Conservation (phyloP, 495 filamentous ascomycete species). For the Lasiosphaeriaceae sp. region DNA sequence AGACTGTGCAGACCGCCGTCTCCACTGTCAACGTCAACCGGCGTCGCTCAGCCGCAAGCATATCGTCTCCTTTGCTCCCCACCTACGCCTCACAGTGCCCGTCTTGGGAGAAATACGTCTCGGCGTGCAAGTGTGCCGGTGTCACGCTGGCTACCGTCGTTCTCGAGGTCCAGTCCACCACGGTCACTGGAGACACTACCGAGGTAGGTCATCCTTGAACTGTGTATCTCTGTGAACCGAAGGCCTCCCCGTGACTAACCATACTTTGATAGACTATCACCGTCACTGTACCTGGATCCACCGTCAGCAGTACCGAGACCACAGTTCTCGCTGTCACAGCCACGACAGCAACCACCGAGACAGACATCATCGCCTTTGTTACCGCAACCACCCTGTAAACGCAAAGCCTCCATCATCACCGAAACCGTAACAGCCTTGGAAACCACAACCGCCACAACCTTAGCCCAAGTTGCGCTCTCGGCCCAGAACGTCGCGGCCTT, state of each 20-base stretch:
- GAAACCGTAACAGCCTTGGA: not conserved
- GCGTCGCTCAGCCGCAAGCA: not conserved
- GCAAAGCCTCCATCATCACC: not conserved
- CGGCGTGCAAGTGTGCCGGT: constrained; percentile 9
- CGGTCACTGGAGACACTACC: not conserved
- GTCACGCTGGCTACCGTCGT: not conserved
- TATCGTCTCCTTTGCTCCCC: not conserved
- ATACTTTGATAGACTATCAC: not conserved
- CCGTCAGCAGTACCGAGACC: not conserved
- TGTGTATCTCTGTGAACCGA: not conserved
- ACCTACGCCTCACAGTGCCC: constrained; percentile 1
- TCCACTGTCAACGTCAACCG: not conserved
- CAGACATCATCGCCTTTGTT: not conserved
- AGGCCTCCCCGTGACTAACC: not conserved
- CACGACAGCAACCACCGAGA: not conserved
- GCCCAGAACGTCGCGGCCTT: not conserved
- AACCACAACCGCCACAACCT: not conserved
- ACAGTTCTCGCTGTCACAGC: not conserved
- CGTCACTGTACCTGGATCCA: not conserved
- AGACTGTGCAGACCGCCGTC: constrained; percentile 3
- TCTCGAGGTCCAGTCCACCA: not conserved
- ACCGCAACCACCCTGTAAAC: not conserved
- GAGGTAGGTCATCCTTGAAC: not conserved
- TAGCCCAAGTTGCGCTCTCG: not conserved
- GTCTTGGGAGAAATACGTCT: constrained; percentile 10